A percentile compares a stretch with the other conserved stretches of the same genome.
phyloP scores from a whole-genome alignment of 1,139 yeast genomes.

The Kluyveromyces marxianus region DNA sequence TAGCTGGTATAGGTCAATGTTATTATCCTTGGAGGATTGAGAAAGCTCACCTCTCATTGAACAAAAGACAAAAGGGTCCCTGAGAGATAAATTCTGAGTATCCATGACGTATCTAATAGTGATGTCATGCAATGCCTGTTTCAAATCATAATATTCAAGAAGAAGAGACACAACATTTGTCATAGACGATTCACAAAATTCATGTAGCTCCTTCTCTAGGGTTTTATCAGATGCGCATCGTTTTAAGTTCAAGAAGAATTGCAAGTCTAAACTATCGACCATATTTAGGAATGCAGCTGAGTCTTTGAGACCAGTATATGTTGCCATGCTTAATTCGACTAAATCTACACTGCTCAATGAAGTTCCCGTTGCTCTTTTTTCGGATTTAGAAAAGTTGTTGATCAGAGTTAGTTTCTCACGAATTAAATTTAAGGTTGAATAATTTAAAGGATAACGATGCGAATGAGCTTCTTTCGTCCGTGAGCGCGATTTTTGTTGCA shows the following conservation, averaged over 20 bases:
- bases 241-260: constrained; percentile 22
- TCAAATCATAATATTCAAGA: constrained; percentile 65
- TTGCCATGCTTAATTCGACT: constrained; percentile 26
- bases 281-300: constrained; percentile 22
- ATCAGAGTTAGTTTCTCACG: constrained; percentile 18
- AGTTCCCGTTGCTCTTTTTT: constrained; percentile 5
- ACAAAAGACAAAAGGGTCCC: constrained; percentile 66
- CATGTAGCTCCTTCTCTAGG: constrained; percentile 7
- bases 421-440: constrained; percentile 21
- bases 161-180: constrained; percentile 36
- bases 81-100: constrained; percentile 61
- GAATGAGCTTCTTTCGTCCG: constrained; percentile 17
- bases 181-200: constrained; percentile 26
- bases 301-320: constrained; percentile 27
- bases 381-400: constrained; percentile 6
- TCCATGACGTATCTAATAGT: constrained; percentile 56
- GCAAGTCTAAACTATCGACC: constrained; percentile 26
- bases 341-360: constrained; percentile 13
- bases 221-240: constrained; percentile 5
- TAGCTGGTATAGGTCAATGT: constrained; percentile 29
- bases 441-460: constrained; percentile 20
- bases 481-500: constrained; percentile 13
- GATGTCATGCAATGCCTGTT: constrained; percentile 65
- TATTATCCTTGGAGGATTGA: constrained; percentile 35
- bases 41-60: constrained; percentile 48